Conservation (phyloP, 2,329 filamentous ascomycete species). For the Cryoendolithus antarcticus region DNA sequence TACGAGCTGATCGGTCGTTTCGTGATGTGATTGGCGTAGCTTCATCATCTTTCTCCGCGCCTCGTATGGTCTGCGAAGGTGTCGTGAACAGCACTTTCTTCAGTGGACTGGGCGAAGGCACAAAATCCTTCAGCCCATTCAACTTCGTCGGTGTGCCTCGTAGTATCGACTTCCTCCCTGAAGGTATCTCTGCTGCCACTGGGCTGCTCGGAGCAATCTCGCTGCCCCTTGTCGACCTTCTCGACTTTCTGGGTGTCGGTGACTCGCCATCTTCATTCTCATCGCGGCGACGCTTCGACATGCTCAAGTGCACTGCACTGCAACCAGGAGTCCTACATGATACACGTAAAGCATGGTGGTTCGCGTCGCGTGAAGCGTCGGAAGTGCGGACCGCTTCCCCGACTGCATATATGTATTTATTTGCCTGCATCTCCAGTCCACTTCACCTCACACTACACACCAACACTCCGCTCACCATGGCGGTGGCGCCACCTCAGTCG, state of each 20-base stretch:
- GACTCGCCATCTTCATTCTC: neutral
- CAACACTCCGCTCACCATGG: neutral
- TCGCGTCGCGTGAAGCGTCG: too few species aligned
- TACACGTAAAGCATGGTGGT: too few species aligned
- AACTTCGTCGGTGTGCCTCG: conserved; percentile 17
- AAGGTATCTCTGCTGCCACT: conserved; percentile 17
- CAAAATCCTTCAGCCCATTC: conserved; percentile 13
- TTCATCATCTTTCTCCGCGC: conserved; percentile 16
- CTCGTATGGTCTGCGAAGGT: conserved; percentile 23
- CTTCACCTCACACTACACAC: too few species aligned
- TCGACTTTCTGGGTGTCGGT: conserved; percentile 1
- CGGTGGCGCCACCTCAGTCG: conserved; percentile 7
- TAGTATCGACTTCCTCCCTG: conserved; percentile 21
- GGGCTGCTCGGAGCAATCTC: neutral
- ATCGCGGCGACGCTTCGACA: conserved; percentile 4
- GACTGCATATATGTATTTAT: too few species aligned
- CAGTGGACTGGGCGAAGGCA: conserved; percentile 31
- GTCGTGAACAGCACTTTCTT: conserved; percentile 36
- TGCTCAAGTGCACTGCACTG: neutral
- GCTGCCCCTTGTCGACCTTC: neutral
- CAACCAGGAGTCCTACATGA: too few species aligned
- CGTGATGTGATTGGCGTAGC: conserved; percentile 44
- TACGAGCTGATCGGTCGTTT: conserved; percentile 73
- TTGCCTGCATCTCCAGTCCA: too few species aligned
- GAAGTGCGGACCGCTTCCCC: too few species aligned